Base-by-base conservation (phyloP, 78 protist genomes). In the Dictyostelium intermedium region DNA sequence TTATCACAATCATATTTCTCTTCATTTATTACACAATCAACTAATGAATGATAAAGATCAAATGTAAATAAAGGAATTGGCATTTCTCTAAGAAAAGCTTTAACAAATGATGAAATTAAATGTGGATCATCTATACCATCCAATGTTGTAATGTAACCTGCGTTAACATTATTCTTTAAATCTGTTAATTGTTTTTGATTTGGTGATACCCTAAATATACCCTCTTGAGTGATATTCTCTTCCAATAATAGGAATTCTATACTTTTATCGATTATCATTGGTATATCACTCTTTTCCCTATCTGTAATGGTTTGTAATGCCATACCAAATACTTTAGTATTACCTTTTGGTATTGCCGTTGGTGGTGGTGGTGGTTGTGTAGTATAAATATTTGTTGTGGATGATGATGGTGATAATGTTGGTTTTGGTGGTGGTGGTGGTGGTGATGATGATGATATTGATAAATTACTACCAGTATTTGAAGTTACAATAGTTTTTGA, bases 201-300 rank as follows among this genome's bases (percentile, higher is more conserved):
- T 35, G 94, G 84, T 16, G 87, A 78, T 14, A 89, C 87, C 73
- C 94, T 89, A 47, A 89, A 89, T 2, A 89, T 25, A 34, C 94
- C 94, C 39, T 89, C 94, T 23, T 32, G 45, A 14, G 32, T 34
- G 0, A 89, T 20, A 30, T 80, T 41, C 35, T 41, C 60, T 23
- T 74, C 84, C 8, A 72, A 14, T 1, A 27, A 30, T 18, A 86
- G 37, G 35, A 39, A 89, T 34, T 78, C 23, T 14, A 89, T 50
- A 20, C 87, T 35, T 41, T 89, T 78, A 14, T 66, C 82, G 23
- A 89, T 50, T 2, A 89, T 80, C 11, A 9, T 35, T 20, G 94
- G 94, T 41, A 80, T 50, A 30, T 27, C 53, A 30, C 34, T 74
- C 32, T 61, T 61, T 14, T 89, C 94, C 45, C 94, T 60, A 6